Percentiles rank a stretch among this genome's conserved stretches.
phyloP scores from a whole-genome alignment of 2,329 filamentous ascomycete genomes.

The Madurella mycetomatis region DNA sequence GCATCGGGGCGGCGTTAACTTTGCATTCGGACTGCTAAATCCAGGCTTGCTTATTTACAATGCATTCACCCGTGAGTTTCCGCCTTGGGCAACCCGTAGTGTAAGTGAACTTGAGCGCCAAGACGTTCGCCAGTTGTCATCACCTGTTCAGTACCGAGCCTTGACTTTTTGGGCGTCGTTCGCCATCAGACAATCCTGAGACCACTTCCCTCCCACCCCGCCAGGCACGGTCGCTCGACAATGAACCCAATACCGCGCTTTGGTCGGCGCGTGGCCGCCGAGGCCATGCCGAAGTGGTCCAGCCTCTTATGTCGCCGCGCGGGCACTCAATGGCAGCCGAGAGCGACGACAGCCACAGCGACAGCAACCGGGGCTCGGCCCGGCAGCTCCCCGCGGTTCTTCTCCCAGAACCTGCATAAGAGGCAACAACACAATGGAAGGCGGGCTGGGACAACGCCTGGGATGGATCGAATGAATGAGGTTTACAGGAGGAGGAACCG shows the following conservation, averaged over 20 bases:
- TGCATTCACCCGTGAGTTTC: not conserved
- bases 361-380: not conserved
- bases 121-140: not conserved
- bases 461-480: slow-evolving; percentile 61
- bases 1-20: not conserved
- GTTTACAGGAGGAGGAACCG: slow-evolving; percentile 64
- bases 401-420: slow-evolving; percentile 18
- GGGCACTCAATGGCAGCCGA: slow-evolving; percentile 10
- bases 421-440: slow-evolving; percentile 25
- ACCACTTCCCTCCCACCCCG: not conserved
- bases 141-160: not conserved
- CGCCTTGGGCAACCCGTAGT: not conserved
- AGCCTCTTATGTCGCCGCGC: slow-evolving; percentile 19
- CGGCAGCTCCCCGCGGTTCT: slow-evolving; percentile 7
- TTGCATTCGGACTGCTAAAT: not conserved
- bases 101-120: not conserved
- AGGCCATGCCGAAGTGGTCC: slow-evolving; percentile 13
- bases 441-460: slow-evolving; percentile 34
- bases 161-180: not conserved
- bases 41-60: not conserved
- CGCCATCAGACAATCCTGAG: slow-evolving; percentile 2
- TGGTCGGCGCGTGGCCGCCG: slow-evolving; percentile 15
- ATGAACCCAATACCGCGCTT: slow-evolving; percentile 25
- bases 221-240: not conserved
- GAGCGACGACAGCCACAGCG: slow-evolving; percentile 3